Conservation (phyloP, 768 basidiomycete genomes). For the Podaxis sp. region DNA sequence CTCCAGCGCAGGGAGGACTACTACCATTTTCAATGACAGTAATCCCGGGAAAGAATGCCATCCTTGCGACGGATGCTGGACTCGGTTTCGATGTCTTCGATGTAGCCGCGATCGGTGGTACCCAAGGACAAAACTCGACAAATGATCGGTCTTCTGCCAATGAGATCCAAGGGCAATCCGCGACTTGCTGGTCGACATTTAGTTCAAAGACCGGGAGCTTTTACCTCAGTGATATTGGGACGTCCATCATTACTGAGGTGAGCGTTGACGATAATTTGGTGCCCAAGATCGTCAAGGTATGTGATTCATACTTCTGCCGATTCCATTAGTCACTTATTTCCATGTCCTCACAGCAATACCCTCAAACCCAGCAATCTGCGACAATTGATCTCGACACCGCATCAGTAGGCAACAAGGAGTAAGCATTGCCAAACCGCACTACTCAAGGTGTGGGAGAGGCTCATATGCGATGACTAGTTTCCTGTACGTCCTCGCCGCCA, state of each 20-base stretch:
- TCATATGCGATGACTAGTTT: constrained; percentile 18
- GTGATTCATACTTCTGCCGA: not conserved
- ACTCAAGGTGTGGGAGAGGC: not conserved
- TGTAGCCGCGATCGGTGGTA: constrained; percentile 19
- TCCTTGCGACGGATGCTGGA: constrained; percentile 39
- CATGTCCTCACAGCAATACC: constrained; percentile 32
- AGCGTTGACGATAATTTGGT: constrained; percentile 43
- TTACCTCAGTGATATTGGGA: constrained; percentile 43
- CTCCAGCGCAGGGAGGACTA: constrained; percentile 33
- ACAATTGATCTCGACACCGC: constrained; percentile 42
- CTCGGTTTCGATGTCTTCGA: constrained; percentile 39
- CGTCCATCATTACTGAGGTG: constrained; percentile 42
- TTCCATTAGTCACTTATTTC: not conserved
- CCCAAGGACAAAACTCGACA: constrained; percentile 26
- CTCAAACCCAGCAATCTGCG: constrained; percentile 31
- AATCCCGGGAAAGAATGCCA: constrained; percentile 29
- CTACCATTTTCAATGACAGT: constrained; percentile 50
- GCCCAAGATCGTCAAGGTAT: constrained; percentile 42
- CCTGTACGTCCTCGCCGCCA: constrained; percentile 28
- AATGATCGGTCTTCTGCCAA: constrained; percentile 26
- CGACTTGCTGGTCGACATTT: constrained; percentile 44
- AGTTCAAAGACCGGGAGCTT: constrained; percentile 40
- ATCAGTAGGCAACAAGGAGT: constrained; percentile 32
- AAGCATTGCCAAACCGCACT: constrained; percentile 11
- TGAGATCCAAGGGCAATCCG: constrained; percentile 37